Evolutionary conservation across 2,329 filamentous ascomycete species (phyloP).

Genomic region (Talaromyces sp.): DNA sequence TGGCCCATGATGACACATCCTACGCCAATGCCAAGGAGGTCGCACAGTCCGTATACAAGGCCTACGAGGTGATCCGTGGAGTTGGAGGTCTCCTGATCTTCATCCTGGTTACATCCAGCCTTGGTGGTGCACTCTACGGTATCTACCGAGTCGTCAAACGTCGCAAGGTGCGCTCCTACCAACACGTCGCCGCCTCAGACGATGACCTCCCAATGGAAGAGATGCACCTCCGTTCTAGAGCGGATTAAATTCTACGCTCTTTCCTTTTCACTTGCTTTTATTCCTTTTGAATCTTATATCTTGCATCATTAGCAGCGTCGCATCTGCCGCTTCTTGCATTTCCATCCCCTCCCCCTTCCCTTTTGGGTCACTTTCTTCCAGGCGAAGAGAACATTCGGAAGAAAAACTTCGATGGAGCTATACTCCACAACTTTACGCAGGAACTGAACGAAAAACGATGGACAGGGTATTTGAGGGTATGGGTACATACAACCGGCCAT

Average conservation of each 20-base stretch:
- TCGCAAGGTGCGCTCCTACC: constrained; percentile 31
- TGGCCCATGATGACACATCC: not conserved
- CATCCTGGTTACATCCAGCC: constrained; percentile 26
- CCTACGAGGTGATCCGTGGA: constrained; percentile 35
- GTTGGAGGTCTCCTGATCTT: constrained; percentile 34
- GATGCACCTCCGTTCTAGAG: constrained; percentile 19
- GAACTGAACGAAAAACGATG: constrained; percentile 10
- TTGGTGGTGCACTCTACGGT: constrained; percentile 27
- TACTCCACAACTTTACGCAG: constrained; percentile 1
- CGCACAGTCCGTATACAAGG: constrained; percentile 32
- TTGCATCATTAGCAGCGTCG: constrained; percentile 18
- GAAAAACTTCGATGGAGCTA: not conserved
- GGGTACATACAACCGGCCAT: constrained; percentile 21
- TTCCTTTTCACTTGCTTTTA: not conserved
- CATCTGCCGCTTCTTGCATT: constrained; percentile 15
- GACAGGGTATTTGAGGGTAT: constrained; percentile 8
- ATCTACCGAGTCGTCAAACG: constrained; percentile 23
- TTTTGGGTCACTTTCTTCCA: constrained; percentile 7
- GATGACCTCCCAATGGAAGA: constrained; percentile 29
- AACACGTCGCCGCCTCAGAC: constrained; percentile 34
- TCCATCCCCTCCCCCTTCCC: not conserved
- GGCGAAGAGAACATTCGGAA: constrained; percentile 9
- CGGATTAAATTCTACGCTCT: constrained; percentile 7
- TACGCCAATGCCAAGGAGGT: constrained; percentile 31
- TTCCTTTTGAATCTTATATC: not conserved